Evolutionary conservation across 352 stramenopile genomes (phyloP), one percentile per base, ranked within the genome.

Genomic region (Phytophthora syringae): DNA sequence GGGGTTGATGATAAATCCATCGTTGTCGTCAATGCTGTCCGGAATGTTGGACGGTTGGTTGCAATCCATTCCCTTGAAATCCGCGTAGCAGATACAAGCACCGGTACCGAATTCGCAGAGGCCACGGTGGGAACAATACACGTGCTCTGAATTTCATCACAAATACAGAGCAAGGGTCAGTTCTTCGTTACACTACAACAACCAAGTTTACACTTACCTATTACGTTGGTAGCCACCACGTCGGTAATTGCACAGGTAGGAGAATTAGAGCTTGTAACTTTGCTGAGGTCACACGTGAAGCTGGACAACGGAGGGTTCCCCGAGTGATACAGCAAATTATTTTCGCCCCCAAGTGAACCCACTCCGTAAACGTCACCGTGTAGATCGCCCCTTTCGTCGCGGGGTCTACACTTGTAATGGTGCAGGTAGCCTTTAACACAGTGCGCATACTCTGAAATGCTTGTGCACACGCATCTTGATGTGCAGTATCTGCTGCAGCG

Each of bases 251-350:
- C 73, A 58, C 89, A 97, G 1, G 77, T 84, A 16, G 81, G 73
- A 7, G 62, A 67, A 48, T 72, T 90, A 2, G 60, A 54, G 30
- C 70, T 80, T 11, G 55, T 79, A 4, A 93, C 70, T 49, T 71
- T 36, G 32, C 70, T 86, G 12, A 90, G 68, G 52, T 95, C 83
- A 59, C 90, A 97, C 16, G 72, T 86, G 52, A 97, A 97, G 22
- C 74, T 77, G 15, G 68, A 74, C 24, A 96, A 58, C 20, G 81
- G 64, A 3, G 89, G 86, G 40, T 95, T 94, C 9, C 90, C 90
- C 21, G 68, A 72, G 63, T 97, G 88, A 25, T 68, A 73, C 44
- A 94, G 85, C 7, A 96, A 54, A 49, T 96, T 96, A 65, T 96
- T 97, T 43, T 97, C 88, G 3, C 52, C 75, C n/a, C 78, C 84